These are phyloP conservation scores for Bruguiera gymnorhiza DNA, from an alignment of 345 rosid species.

Conservation along the genomic window DNA sequence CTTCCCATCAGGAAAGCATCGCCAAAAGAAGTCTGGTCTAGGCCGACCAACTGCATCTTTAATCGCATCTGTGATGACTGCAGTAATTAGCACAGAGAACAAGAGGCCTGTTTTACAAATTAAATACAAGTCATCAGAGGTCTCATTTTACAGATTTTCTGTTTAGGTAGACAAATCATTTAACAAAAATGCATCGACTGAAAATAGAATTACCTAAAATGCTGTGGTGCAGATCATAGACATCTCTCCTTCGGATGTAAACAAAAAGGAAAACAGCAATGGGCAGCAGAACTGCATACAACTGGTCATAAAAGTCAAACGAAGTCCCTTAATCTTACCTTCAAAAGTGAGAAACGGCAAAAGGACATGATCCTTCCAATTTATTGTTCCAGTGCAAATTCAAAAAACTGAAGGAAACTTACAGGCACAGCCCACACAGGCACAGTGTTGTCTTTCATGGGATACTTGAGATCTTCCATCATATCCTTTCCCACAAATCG, in stretches of 20 bases:
- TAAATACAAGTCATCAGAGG: background rate
- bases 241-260: constrained; percentile 52
- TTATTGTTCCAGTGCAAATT: too few relatives aligned
- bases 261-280: constrained; percentile 41
- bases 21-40: constrained; percentile 94
- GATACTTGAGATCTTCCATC: constrained; percentile 81
- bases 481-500: constrained; percentile 74
- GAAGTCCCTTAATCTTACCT: background rate
- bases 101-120: constrained; percentile 41
- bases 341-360: background rate
- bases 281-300: constrained; percentile 61
- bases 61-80: constrained; percentile 72
- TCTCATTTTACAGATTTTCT: background rate
- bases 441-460: constrained; percentile 58
- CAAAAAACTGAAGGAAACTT: constrained; percentile 9
- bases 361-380: background rate
- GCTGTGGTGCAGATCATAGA: constrained; percentile 82
- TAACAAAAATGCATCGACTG: background rate
- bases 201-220: constrained; percentile 48
- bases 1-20: constrained; percentile 94
- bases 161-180: background rate
- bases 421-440: constrained; percentile 86
- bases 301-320: constrained; percentile 27
- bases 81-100: constrained; percentile 69
- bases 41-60: constrained; percentile 79